Conservation (phyloP, 2,329 filamentous ascomycete genomes). For the Exophiala sideris region DNA sequence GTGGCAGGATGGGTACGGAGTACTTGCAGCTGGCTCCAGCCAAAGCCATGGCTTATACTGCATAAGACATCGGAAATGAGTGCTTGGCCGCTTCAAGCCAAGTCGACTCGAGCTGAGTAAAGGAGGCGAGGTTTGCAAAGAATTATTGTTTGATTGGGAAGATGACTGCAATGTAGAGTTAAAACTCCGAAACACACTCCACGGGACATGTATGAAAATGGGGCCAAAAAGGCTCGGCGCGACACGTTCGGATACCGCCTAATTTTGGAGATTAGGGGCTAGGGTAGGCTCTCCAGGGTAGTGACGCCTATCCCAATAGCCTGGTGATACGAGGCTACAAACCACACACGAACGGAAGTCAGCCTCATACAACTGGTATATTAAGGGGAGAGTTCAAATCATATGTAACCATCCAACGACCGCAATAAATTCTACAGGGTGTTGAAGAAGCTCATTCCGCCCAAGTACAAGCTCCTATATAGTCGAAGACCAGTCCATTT, state of each 20-base stretch:
- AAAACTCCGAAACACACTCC: not conserved
- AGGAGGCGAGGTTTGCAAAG: not conserved
- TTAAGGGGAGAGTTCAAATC: too few species aligned
- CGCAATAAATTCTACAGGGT: too few species aligned
- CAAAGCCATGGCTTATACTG: not conserved
- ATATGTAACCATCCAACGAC: too few species aligned
- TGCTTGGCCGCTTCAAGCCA: conserved; percentile 1
- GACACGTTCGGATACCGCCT: not conserved
- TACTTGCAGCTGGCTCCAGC: not conserved
- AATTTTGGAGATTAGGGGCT: too few species aligned
- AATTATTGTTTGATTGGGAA: not conserved
- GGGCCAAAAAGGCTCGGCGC: not conserved
- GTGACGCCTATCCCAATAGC: too few species aligned
- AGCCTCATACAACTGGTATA: too few species aligned
- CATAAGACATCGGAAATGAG: not conserved
- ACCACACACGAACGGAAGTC: too few species aligned
- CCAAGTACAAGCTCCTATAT: too few species aligned
- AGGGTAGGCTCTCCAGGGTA: too few species aligned
- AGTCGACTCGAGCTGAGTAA: not conserved
- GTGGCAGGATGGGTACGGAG: not conserved
- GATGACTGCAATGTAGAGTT: not conserved
- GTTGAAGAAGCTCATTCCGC: too few species aligned
- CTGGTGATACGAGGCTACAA: too few species aligned
- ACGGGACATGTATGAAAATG: not conserved
- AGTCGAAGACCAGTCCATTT: too few species aligned